Evolutionary conservation across 2,329 filamentous ascomycete species (phyloP).

Genomic region (Fusarium sp.): DNA sequence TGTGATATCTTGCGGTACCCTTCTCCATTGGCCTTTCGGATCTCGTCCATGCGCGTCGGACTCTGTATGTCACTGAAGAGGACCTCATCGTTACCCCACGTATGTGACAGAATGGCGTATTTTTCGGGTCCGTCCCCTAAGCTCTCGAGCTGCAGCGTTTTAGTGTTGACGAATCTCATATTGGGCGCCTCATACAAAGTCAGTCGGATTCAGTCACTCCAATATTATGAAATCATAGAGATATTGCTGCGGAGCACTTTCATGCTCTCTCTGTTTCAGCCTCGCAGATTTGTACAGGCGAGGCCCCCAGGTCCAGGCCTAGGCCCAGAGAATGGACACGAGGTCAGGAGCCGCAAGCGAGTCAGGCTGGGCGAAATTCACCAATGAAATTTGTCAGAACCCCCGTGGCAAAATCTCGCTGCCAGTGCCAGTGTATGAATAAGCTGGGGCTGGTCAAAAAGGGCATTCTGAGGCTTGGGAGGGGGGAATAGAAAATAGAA

Average conservation of each 20-base stretch:
- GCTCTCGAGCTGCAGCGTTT: conserved; percentile 39
- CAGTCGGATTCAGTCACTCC: background rate
- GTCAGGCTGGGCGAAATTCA: conserved; percentile 22
- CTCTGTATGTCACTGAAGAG: conserved; percentile 37
- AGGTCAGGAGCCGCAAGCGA: conserved; percentile 26
- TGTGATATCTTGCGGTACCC: conserved; percentile 39
- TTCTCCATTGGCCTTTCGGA: conserved; percentile 31
- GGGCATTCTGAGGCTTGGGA: conserved; percentile 14
- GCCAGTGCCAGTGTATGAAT: conserved; percentile 18
- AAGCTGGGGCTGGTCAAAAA: conserved; percentile 5
- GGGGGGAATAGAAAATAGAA: conserved; percentile 5
- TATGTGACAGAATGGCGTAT: conserved; percentile 44
- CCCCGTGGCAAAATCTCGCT: conserved; percentile 35
- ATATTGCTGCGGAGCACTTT: conserved; percentile 24
- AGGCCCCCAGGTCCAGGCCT: conserved; percentile 11
- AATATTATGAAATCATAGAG: conserved; percentile 14
- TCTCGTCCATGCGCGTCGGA: conserved; percentile 32
- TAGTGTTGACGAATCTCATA: conserved; percentile 45
- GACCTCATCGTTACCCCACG: conserved; percentile 42
- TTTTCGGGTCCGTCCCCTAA: conserved; percentile 27
- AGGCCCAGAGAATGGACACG: background rate
- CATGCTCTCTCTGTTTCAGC: conserved; percentile 37
- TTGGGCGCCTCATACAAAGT: conserved; percentile 10
- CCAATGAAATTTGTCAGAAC: conserved; percentile 27
- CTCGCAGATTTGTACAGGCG: conserved; percentile 29